Evolutionary conservation across 2,329 filamentous ascomycete genomes (phyloP).

Genomic region (Chaetomium sp.): DNA sequence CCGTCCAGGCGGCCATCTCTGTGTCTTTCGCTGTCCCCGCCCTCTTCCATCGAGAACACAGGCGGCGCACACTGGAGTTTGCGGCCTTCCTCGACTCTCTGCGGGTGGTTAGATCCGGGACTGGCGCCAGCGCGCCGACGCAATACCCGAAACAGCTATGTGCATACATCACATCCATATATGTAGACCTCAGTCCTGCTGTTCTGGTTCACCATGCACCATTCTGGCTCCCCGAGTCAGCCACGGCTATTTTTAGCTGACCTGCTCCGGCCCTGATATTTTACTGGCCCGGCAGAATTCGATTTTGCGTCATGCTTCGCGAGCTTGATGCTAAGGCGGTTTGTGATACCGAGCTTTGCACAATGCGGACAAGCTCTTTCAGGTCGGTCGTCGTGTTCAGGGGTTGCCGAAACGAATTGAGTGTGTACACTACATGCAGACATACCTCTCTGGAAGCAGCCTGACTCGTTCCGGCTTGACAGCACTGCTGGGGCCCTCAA

Average conservation of each 20-base stretch:
- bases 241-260: slow-evolving; percentile 28
- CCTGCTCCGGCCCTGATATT: background rate
- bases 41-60: too few species aligned
- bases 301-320: background rate
- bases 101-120: background rate
- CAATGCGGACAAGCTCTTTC: background rate
- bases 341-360: background rate
- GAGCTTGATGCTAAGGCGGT: background rate
- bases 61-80: background rate
- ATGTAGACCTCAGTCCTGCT: slow-evolving; percentile 3
- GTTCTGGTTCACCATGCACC: slow-evolving; percentile 1
- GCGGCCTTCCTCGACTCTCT: background rate
- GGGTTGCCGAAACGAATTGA: background rate
- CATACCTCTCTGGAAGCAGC: background rate
- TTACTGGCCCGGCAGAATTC: slow-evolving; percentile 33
- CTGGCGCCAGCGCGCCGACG: background rate
- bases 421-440: background rate
- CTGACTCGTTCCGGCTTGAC: background rate
- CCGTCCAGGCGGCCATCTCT: background rate
- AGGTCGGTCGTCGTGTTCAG: background rate
- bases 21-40: background rate
- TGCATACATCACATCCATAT: too few species aligned
- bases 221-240: background rate
- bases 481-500: background rate
- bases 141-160: slow-evolving; percentile 21